These are phyloP conservation scores for Filobasidium wieringae DNA, from an alignment of 768 basidiomycete genomes.

Conservation along the genomic window DNA sequence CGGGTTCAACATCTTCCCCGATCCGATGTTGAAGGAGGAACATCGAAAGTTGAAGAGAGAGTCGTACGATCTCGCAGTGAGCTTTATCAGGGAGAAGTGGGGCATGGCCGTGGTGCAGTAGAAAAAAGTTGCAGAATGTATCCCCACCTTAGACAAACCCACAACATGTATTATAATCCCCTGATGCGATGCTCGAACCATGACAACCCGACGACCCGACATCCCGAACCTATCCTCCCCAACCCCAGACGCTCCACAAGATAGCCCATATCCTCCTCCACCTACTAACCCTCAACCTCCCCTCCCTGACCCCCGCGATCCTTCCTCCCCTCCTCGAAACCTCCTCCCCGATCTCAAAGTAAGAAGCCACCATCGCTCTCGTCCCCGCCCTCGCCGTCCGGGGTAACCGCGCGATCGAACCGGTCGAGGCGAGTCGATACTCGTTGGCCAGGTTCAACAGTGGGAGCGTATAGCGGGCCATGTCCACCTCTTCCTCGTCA, in stretches of 20 bases:
- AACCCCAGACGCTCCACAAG: not conserved
- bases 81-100: not conserved
- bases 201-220: no score
- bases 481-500: conserved; percentile 5
- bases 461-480: conserved; percentile 18
- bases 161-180: no score
- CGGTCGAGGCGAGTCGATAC: conserved; percentile 18
- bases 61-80: not conserved
- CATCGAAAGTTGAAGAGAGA: not conserved
- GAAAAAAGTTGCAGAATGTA: no score
- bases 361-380: conserved; percentile 37
- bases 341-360: conserved; percentile 36
- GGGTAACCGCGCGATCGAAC: conserved; percentile 25
- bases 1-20: conserved; percentile 1
- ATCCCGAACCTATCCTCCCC: no score
- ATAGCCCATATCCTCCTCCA: conserved; percentile 15
- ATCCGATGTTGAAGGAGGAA: not conserved
- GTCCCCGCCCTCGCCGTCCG: conserved; percentile 31
- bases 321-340: conserved; percentile 16
- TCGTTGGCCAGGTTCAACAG: conserved; percentile 28
- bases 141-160: no score
- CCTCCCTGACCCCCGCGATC: conserved; percentile 18
- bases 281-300: conserved; percentile 25
- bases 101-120: not conserved
- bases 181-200: no score